Percentiles rank a stretch among this genome's conserved stretches.
phyloP scores from a whole-genome alignment of 805 yeast genomes.

The Lipomyces spencermartinsiae region DNA sequence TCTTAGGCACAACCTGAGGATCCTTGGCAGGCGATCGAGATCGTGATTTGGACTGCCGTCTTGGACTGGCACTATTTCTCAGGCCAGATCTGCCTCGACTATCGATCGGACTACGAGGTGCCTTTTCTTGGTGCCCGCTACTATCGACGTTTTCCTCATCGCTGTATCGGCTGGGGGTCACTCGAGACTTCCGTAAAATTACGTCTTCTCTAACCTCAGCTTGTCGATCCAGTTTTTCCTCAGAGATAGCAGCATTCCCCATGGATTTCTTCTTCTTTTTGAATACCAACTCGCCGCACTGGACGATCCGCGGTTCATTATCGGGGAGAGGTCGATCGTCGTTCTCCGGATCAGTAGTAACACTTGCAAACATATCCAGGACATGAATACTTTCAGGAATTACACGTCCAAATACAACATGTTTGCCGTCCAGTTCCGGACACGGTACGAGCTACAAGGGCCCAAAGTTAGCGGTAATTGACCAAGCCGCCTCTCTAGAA shows the following conservation, averaged over 20 bases:
- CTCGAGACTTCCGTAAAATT: not conserved
- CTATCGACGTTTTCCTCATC: not conserved
- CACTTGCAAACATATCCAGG: constrained; percentile 26
- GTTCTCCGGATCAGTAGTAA: constrained; percentile 26
- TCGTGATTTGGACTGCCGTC: not conserved
- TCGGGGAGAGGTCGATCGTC: constrained; percentile 33
- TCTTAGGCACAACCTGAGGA: not conserved
- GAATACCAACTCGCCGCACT: constrained; percentile 36
- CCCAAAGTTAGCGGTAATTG: not conserved
- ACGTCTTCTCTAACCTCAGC: constrained; percentile 7
- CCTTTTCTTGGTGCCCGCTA: not conserved
- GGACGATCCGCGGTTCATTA: constrained; percentile 30
- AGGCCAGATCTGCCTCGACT: not conserved
- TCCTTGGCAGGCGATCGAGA: not conserved
- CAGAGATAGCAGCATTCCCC: constrained; percentile 1
- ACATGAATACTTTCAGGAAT: constrained; percentile 21
- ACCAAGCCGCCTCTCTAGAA: not conserved
- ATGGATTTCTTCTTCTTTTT: constrained; percentile 20
- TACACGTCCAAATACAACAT: constrained; percentile 81
- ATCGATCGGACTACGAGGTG: not conserved
- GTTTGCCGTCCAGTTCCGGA: constrained; percentile 86
- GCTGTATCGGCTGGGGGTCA: not conserved
- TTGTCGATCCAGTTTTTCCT: not conserved
- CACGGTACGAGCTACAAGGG: constrained; percentile 24
- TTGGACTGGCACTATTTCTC: not conserved